Percentiles rank a stretch among this genome's conserved stretches.
Evolutionary conservation across 345 rosid species (phyloP).

Genomic region (Eucalyptus cloeziana): DNA sequence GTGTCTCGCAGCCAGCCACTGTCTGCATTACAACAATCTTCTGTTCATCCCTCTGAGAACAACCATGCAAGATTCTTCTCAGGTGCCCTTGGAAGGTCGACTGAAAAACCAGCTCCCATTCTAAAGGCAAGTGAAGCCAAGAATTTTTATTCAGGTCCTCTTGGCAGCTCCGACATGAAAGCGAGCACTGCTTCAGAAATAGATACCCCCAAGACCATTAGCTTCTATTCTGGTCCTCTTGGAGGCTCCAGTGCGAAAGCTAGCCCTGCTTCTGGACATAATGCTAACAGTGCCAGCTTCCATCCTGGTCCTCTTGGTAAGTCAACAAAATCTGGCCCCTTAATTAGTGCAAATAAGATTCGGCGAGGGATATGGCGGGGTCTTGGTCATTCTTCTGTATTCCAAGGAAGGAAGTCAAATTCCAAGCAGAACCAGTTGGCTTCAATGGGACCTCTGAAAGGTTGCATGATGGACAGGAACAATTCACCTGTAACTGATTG

Average conservation of each 20-base stretch:
- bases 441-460: constrained; percentile 88
- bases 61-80: constrained; percentile 63
- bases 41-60: constrained; percentile 39
- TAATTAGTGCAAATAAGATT: constrained; percentile 26
- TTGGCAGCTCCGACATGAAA: constrained; percentile 29
- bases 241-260: constrained; percentile 25
- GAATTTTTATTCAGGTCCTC: constrained; percentile 81
- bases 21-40: constrained; percentile 46
- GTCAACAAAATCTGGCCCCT: constrained; percentile 48
- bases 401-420: constrained; percentile 34
- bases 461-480: constrained; percentile 41
- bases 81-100: constrained; percentile 53
- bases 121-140: constrained; percentile 26
- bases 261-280: constrained; percentile 34
- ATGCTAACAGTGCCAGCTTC: constrained; percentile 25
- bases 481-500: constrained; percentile 10
- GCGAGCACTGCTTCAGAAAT: constrained; percentile 34
- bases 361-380: constrained; percentile 49
- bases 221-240: constrained; percentile 70
- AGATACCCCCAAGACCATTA: constrained; percentile 21
- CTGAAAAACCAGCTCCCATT: constrained; percentile 30
- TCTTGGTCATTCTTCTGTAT: constrained; percentile 19
- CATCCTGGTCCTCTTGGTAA: constrained; percentile 67
- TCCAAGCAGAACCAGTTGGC: constrained; percentile 39
- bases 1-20: constrained; percentile 57